A percentile compares a stretch with the other conserved stretches of the same genome.
These are phyloP conservation scores for Colletotrichum lini DNA, from an alignment of 2,329 filamentous ascomycete species.

Conservation along the genomic window DNA sequence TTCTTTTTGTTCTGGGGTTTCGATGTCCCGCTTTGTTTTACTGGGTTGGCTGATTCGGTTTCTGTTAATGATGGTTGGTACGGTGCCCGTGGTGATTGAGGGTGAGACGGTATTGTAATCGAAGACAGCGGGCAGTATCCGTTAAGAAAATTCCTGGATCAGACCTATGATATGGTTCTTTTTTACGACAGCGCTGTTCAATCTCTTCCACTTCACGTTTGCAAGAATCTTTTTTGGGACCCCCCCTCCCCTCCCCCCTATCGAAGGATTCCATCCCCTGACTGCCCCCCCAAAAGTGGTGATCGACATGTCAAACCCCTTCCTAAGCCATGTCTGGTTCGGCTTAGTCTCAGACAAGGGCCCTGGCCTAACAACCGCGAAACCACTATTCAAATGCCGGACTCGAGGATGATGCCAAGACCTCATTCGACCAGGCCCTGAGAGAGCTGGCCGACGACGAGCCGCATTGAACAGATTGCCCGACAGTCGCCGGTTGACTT, in stretches of 20 bases:
- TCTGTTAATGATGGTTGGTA: too few relatives aligned
- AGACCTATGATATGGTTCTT: neutral
- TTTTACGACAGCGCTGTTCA: neutral
- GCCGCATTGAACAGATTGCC: neutral
- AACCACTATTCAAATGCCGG: neutral
- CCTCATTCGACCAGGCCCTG: neutral
- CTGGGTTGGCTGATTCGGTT: neutral
- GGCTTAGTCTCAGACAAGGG: neutral
- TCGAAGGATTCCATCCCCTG: neutral
- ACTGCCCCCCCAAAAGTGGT: neutral
- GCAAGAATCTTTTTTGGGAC: neutral
- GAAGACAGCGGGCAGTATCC: neutral
- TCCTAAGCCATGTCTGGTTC: neutral
- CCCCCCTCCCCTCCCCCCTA: too few relatives aligned
- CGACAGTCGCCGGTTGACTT: slow-evolving; percentile 1
- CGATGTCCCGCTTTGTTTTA: neutral
- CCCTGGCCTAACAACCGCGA: neutral
- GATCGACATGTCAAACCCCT: neutral
- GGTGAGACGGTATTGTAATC: too few relatives aligned
- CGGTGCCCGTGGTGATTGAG: too few relatives aligned
- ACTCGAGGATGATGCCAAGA: neutral
- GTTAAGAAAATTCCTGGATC: neutral
- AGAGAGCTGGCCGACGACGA: neutral
- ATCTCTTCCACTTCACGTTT: neutral
- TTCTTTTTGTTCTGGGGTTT: neutral